Conservation (phyloP, 1,284 basidiomycete genomes). For the Leccinum huronense region DNA sequence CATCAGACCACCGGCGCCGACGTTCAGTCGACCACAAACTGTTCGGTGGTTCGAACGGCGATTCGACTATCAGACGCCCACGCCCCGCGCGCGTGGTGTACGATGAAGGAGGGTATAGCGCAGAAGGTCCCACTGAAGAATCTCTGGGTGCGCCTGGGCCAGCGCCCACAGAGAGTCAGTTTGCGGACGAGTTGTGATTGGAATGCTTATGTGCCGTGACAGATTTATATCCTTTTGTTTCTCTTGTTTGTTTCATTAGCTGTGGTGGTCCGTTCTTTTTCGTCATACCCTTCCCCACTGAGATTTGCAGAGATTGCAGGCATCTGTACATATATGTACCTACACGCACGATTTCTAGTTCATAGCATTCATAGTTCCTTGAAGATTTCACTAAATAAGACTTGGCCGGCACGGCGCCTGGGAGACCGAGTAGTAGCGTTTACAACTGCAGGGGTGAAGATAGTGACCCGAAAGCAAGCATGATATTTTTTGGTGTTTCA, state of each 20-base stretch:
- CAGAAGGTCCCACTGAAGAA: constrained; percentile 13
- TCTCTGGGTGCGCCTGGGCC: constrained; percentile 32
- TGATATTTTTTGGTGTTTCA: neutral
- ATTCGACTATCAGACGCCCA: constrained; percentile 20
- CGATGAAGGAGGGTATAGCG: constrained; percentile 14
- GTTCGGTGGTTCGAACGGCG: constrained; percentile 21
- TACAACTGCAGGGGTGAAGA: too few species aligned
- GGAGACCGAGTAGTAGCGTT: neutral
- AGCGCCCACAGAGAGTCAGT: constrained; percentile 43
- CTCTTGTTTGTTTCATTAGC: neutral
- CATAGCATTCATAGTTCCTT: neutral
- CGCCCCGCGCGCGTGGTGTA: constrained; percentile 11
- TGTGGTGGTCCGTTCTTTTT: neutral
- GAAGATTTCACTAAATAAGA: neutral
- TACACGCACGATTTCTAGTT: neutral
- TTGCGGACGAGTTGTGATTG: constrained; percentile 35
- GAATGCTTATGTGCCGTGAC: neutral
- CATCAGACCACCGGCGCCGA: constrained; percentile 53
- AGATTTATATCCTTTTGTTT: neutral
- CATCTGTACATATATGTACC: neutral
- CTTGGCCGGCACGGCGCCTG: neutral
- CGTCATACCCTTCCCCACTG: neutral
- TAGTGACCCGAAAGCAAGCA: neutral
- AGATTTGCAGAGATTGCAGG: neutral
- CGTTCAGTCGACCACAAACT: constrained; percentile 33